Base-by-base conservation (phyloP, 768 basidiomycete genomes). In the Lepiota subincarnata region DNA sequence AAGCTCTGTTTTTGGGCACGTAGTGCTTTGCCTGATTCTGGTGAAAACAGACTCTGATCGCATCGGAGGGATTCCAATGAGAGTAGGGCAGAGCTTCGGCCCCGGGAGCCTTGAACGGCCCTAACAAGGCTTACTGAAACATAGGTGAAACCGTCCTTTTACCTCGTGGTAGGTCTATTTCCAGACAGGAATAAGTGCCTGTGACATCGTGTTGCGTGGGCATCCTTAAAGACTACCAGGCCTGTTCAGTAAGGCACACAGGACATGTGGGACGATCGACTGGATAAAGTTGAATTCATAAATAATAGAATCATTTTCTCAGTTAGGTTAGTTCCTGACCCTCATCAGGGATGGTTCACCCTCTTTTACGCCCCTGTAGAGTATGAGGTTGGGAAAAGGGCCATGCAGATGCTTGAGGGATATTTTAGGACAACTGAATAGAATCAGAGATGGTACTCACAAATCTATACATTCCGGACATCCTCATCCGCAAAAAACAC, bases 401-500 rank as follows among this genome's bases (percentile, higher is more conserved):
- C 72, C 73, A 48, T 81, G 77, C 24, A 82, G 66, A 62, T 81
- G 79, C 81, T 82, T 56, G 20, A 20, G 7, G 38, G 41, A 19
- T 11, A 47, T 54, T 18, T 52, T 31, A 28, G 18, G 22, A 18
- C 20, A 24, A 6, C 19, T 31, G 42, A 7, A 38, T 28, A 34
- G 38, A 46, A 34, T 36, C 43, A 48, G 40, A 50, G 6, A 38
- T 20, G 24, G 19, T 12, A 73, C 79, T 70, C 59, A 81, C 80
- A 60, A 75, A 76, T 64, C 79, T 68, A 68, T 78, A 78, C 75
- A 78, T 77, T 44, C 74, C 78, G 34, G 76, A 71, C 71, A 81
- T 75, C 51, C 80, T 69, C 80, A 82, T 82, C 19, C 80, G 72
- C 64, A 83, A 68, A 61, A 79, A 80, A 59, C 80, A 81, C 61